Conservation (phyloP, 768 basidiomycete species). For the Leucocoprinus leucothites region DNA sequence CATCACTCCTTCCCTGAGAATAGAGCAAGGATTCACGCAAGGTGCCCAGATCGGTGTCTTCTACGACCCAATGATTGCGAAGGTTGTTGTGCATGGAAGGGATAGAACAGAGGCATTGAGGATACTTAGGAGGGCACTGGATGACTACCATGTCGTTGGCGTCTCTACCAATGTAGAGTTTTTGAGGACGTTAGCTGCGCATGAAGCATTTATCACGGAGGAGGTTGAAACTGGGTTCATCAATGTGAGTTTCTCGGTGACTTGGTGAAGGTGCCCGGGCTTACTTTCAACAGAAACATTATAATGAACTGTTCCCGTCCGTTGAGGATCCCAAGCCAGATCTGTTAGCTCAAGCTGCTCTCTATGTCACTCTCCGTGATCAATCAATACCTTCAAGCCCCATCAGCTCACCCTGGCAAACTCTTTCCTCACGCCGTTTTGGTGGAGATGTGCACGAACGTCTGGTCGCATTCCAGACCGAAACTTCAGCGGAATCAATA, state of each 20-base stretch:
- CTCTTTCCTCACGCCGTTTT: constrained; percentile 73
- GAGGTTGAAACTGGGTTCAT: constrained; percentile 95
- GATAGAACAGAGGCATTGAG: constrained; percentile 84
- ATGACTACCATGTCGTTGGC: constrained; percentile 88
- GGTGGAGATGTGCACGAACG: constrained; percentile 70
- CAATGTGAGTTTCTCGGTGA: constrained; percentile 38
- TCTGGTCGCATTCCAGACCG: constrained; percentile 57
- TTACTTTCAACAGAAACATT: constrained; percentile 69
- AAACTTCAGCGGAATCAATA: constrained; percentile 34
- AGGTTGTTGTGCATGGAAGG: constrained; percentile 84
- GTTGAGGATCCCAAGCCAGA: constrained; percentile 54
- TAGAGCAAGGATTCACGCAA: constrained; percentile 86
- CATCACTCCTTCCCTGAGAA: constrained; percentile 65
- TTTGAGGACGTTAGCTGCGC: constrained; percentile 71
- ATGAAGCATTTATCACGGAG: constrained; percentile 70
- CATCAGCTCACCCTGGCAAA: constrained; percentile 60
- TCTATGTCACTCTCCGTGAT: constrained; percentile 72
- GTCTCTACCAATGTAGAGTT: constrained; percentile 93
- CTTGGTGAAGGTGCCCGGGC: not conserved
- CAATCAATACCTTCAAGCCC: constrained; percentile 27
- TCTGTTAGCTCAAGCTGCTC: constrained; percentile 73
- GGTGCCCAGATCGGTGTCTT: constrained; percentile 83
- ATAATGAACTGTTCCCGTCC: constrained; percentile 75
- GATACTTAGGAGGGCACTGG: constrained; percentile 74
- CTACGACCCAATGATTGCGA: constrained; percentile 92